These are phyloP conservation scores for Amesomyces nigricolor DNA, from an alignment of 2,329 filamentous ascomycete species.

Conservation along the genomic window DNA sequence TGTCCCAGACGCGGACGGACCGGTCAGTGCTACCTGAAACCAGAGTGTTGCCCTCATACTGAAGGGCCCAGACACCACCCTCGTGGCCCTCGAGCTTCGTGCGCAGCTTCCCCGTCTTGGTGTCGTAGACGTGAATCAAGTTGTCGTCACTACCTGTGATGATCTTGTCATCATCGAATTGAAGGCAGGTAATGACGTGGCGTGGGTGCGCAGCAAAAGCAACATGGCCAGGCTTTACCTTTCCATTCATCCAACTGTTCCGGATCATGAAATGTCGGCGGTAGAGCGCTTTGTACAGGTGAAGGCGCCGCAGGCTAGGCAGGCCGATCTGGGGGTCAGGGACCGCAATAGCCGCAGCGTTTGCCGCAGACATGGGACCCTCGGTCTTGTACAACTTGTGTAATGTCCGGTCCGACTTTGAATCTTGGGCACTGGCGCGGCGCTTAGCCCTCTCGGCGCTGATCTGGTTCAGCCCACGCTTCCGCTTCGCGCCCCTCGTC, in stretches of 20 bases:
- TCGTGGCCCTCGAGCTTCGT: constrained; percentile 88
- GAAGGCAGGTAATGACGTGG: constrained; percentile 94
- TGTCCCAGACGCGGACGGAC: constrained; percentile 99
- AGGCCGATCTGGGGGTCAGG: constrained; percentile 77
- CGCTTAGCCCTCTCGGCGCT: constrained; percentile 49
- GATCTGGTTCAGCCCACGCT: constrained; percentile 44
- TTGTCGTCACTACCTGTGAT: constrained; percentile 96
- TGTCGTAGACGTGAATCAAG: constrained; percentile 96
- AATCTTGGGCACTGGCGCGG: constrained; percentile 45
- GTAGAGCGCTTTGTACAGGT: constrained; percentile 95
- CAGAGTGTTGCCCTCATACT: constrained; percentile 90
- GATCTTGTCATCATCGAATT: constrained; percentile 98
- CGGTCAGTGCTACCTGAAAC: constrained; percentile 95
- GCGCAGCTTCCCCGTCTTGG: constrained; percentile 80
- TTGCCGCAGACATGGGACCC: constrained; percentile 81
- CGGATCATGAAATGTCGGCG: constrained; percentile 87
- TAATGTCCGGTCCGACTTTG: constrained; percentile 39
- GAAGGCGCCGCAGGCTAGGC: constrained; percentile 71
- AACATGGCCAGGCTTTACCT: constrained; percentile 80
- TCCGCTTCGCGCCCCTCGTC: constrained; percentile 50
- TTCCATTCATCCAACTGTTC: constrained; percentile 84
- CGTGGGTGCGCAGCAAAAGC: constrained; percentile 94
- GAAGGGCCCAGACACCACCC: constrained; percentile 93
- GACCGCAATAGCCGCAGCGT: constrained; percentile 74
- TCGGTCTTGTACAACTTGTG: constrained; percentile 56